Base-by-base conservation (phyloP, 2,329 filamentous ascomycete species). In the Fusarium nematophilum region DNA sequence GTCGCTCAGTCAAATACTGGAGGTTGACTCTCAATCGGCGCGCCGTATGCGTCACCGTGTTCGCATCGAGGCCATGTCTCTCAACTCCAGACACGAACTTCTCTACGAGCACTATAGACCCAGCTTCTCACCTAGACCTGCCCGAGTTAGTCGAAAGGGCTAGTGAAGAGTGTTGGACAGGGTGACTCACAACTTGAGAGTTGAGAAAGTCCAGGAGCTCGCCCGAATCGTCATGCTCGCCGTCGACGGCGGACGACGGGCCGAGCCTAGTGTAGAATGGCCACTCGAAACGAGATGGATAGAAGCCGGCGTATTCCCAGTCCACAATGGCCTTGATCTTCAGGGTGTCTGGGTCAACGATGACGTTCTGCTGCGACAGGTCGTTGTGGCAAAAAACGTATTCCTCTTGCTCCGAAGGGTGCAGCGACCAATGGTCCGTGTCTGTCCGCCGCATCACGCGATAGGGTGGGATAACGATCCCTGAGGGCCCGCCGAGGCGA, bases 221-320 rank as follows among this genome's bases (percentile, higher is more conserved):
- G 21, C 4, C 4, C 21, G 21, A 21, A 6, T 21, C 21, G 21
- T 21, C 21, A 6, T 4, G 4, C 21, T 21, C 21, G 21, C 21
- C 21, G 21, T 21, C 6, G 21, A 21, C 6, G 21, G 21, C 21
- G 4, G 21, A 21, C 6, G 39, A 42, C n/a, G 59, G 61, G 13
- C 55, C 66, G 15, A 50, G 54, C 45, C 63, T 56, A 3, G n/a
- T 38, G 40, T 61, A 64, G 45, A 65, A 65, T 9, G 44, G 53
- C 26, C 13, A 53, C n/a, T 66, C 64, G 49, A 65, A 75, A 21
- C 53, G 51, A 11, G 52, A 29, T 2, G 73, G 74, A 43, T 59
- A 76, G 59, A 75, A 76, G 7, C 74, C 75, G 6, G 70, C 70
- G 56, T 73, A 75, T 51, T 78, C 75, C 75, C 75, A 78, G 43